These are phyloP conservation scores for Endotrypanum monterogeii DNA, from an alignment of 208 protist species.

Conservation along the genomic window DNA sequence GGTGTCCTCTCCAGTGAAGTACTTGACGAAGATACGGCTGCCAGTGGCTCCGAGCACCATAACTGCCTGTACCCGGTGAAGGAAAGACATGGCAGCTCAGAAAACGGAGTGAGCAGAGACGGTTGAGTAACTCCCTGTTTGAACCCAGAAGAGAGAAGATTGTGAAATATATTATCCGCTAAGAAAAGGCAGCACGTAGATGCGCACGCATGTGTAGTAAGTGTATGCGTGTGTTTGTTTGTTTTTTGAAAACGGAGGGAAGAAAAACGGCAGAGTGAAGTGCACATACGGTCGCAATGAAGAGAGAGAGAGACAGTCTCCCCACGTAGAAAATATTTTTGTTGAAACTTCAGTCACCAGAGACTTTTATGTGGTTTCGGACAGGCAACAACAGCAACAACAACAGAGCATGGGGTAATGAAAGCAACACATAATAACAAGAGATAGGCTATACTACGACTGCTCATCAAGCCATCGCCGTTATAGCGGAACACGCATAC, in stretches of 20 bases:
- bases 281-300: not conserved
- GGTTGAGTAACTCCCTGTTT: conserved; percentile 34
- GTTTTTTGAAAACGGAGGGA: not conserved
- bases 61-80: conserved; percentile 86
- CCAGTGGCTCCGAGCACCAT: conserved; percentile 73
- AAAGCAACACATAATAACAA: not conserved
- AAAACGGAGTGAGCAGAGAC: not conserved
- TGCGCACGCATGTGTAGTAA: not conserved
- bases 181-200: not conserved
- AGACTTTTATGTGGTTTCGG: not conserved
- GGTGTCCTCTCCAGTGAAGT: conserved; percentile 78
- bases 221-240: conserved; percentile 4
- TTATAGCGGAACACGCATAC: not conserved
- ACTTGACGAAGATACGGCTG: conserved; percentile 83
- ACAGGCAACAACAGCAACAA: not conserved
- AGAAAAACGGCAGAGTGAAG: not conserved
- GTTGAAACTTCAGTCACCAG: too few relatives aligned
- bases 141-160: not conserved
- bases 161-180: not conserved
- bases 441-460: not conserved
- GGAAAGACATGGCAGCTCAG: conserved; percentile 60
- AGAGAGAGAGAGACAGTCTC: not conserved
- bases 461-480: not conserved
- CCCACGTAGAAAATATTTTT: not conserved
- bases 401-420: not conserved